Evolutionary conservation across 495 filamentous ascomycete species (phyloP).

Genomic region (Penicillium coffeae): DNA sequence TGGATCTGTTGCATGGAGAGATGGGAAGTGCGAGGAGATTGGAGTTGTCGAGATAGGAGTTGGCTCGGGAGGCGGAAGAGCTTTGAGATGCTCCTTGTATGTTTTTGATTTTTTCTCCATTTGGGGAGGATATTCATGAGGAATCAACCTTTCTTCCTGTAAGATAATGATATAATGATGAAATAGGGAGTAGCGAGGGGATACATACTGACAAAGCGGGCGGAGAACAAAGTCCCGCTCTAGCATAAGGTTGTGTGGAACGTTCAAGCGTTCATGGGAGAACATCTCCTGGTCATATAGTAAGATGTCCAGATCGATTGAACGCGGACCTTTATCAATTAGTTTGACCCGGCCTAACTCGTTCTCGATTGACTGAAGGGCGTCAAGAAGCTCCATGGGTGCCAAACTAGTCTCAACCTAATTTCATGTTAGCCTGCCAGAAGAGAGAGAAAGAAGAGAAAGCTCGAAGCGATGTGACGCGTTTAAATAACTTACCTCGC

Average conservation of each 20-base stretch:
- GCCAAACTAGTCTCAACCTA: constrained; percentile 78
- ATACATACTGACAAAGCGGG: constrained; percentile 74
- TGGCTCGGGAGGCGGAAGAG: constrained; percentile 51
- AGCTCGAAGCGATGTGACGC: neutral
- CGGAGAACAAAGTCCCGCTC: constrained; percentile 92
- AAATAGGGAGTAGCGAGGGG: neutral
- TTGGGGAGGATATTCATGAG: constrained; percentile 49
- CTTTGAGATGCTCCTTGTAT: constrained; percentile 55
- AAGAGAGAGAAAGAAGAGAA: too few species aligned
- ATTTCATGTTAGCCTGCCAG: constrained; percentile 4
- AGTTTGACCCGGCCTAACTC: constrained; percentile 72
- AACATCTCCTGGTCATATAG: constrained; percentile 72
- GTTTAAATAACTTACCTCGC: constrained; percentile 77
- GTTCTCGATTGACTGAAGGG: constrained; percentile 79
- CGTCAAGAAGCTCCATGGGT: constrained; percentile 71
- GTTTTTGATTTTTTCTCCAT: constrained; percentile 27
- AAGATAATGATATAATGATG: neutral
- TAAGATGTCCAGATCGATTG: constrained; percentile 91
- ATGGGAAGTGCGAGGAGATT: constrained; percentile 53
- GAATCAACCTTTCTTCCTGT: constrained; percentile 59
- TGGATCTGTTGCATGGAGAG: constrained; percentile 60
- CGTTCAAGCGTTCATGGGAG: constrained; percentile 64
- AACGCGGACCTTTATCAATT: constrained; percentile 89
- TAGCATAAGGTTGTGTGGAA: constrained; percentile 81
- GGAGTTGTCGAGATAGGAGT: constrained; percentile 66